Base-by-base conservation (phyloP, 176 grass and related monocot genomes). In the Bromus sterilis region DNA sequence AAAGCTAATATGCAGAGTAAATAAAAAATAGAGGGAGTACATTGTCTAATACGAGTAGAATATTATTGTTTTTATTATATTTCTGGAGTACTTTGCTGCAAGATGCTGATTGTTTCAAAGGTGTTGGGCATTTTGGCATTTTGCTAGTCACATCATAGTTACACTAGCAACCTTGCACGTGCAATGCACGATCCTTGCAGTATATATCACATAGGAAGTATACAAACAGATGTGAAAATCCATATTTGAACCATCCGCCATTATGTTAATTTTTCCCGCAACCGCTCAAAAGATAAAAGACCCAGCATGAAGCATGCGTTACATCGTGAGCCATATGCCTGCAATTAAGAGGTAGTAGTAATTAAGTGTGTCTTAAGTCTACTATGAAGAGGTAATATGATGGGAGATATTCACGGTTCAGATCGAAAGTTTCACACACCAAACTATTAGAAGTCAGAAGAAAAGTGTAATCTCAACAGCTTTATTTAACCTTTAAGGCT, bases 91-190 rank as follows among this genome's bases (percentile, higher is more conserved):
- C 31, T 60, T 72, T 82, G 26, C 26, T 61, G 37, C 15, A 71
- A 53, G 6, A 73, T 46, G 18, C 36, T 72, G 4, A 39, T 44
- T 13, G 8, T 31, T 82, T 73, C 26, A 44, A 44, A 40, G 36
- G 20, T 30, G 36, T 61, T 61, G 2, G 72, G 36, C 24, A 61
- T 82, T 72, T 82, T 82, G 72, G 36, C 24, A 61, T 82, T 72
- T 82, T 82, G 7, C 25, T 82, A 72, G 51, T 59, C 66, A 41
- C 35, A 25, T 82, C 67, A 3, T 60, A 82, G 66, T 60, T 23
- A 71, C 39, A 71, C 40, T 44, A 44, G 40, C 68, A 71, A 71
- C 25, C 13, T 9, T 71, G 40, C 23, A 43, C 36, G 7, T 35
- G 9, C 23, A 25, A 21, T 56, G 53, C 53, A 56, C 1, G 51